These are phyloP conservation scores for Trichoderma sp. DNA, from an alignment of 2,329 filamentous ascomycete species.

Conservation along the genomic window DNA sequence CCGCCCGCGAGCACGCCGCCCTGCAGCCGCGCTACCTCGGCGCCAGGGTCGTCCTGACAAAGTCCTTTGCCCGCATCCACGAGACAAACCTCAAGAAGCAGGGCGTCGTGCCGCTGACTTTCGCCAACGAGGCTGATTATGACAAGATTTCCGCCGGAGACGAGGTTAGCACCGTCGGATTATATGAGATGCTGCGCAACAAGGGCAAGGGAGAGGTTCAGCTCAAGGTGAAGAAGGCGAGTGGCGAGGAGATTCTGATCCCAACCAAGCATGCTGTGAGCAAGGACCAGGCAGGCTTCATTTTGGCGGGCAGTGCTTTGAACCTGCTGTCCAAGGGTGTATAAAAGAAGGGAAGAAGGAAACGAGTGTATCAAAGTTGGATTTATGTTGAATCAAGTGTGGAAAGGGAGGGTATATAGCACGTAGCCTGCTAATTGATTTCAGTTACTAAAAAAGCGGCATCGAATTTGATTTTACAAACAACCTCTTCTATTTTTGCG, in stretches of 20 bases:
- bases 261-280: conserved; percentile 85
- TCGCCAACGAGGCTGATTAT: conserved; percentile 85
- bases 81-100: conserved; percentile 98
- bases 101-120: conserved; percentile 90
- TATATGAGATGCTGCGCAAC: conserved; percentile 76
- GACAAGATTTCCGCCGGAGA: conserved; percentile 81
- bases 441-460: neutral
- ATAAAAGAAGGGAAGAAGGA: conserved; percentile 19
- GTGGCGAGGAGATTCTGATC: conserved; percentile 65
- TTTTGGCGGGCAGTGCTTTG: conserved; percentile 88
- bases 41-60: conserved; percentile 77
- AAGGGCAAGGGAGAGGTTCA: conserved; percentile 76
- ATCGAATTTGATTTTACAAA: neutral
- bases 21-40: conserved; percentile 89
- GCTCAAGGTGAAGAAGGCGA: conserved; percentile 61
- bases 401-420: neutral
- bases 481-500: neutral
- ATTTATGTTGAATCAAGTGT: neutral
- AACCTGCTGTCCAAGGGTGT: conserved; percentile 74
- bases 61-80: conserved; percentile 88
- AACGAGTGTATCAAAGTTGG: neutral
- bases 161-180: conserved; percentile 74
- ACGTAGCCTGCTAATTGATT: neutral
- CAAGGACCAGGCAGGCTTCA: conserved; percentile 86
- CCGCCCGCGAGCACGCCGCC: conserved; percentile 84